Percentiles rank a stretch among this genome's conserved stretches.
phyloP scores from a whole-genome alignment of 169 alveolate genomes.

The Plasmodium berghei region DNA sequence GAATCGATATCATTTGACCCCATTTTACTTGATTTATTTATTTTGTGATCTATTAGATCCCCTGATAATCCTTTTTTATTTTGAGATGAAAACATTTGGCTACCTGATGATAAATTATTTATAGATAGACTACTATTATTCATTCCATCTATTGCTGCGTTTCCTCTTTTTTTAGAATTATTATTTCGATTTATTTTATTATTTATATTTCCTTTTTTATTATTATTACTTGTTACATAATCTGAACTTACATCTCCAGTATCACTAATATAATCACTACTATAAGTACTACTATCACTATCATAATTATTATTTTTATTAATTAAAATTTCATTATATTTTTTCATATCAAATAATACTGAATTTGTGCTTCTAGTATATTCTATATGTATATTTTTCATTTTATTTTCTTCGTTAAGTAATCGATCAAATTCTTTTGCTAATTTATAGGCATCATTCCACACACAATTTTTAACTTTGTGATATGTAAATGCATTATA shows the following conservation, averaged over 20 bases:
- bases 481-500: slow-evolving; percentile 88
- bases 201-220: not conserved
- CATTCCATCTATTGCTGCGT: not conserved
- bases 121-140: slow-evolving; percentile 1
- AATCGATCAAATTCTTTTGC: slow-evolving; percentile 78
- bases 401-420: slow-evolving; percentile 58
- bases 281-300: not conserved
- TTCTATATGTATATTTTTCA: slow-evolving; percentile 34
- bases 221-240: slow-evolving; percentile 5
- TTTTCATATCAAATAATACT: slow-evolving; percentile 75
- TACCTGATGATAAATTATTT: slow-evolving; percentile 16
- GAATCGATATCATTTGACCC: not conserved
- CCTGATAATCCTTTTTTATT: slow-evolving; percentile 10
- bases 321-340: slow-evolving; percentile 65
- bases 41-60: not conserved
- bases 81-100: slow-evolving; percentile 19
- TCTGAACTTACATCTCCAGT: slow-evolving; percentile 31
- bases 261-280: slow-evolving; percentile 43
- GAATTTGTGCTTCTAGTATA: slow-evolving; percentile 56
- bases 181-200: slow-evolving; percentile 22
- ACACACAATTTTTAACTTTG: slow-evolving; percentile 72
- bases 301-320: slow-evolving; percentile 53
- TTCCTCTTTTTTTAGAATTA: slow-evolving; percentile 10
- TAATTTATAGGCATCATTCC: slow-evolving; percentile 78
- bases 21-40: slow-evolving; percentile 21